A percentile compares a stretch with the other conserved stretches of the same genome.
Evolutionary conservation across 2,329 filamentous ascomycete species (phyloP).

Genomic region (Periconia macrospinosa): DNA sequence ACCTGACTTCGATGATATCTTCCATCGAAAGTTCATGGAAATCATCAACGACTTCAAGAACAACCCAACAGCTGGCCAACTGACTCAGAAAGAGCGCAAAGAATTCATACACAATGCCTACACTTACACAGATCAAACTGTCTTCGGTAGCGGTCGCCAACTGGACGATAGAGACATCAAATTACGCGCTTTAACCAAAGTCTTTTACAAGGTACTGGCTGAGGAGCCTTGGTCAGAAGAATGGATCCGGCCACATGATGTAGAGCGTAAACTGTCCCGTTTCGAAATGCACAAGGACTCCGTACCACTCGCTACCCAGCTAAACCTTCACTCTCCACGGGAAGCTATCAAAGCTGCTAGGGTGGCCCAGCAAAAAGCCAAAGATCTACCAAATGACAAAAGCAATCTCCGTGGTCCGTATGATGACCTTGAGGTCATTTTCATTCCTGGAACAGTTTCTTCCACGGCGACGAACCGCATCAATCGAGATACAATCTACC

Average conservation of each 20-base stretch:
- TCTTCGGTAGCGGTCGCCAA: conserved; percentile 27
- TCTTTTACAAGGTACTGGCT: conserved; percentile 42
- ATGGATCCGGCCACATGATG: conserved; percentile 41
- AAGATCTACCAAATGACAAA: conserved; percentile 20
- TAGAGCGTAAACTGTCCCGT: conserved; percentile 41
- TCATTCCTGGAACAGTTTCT: conserved; percentile 41
- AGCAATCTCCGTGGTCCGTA: conserved; percentile 34
- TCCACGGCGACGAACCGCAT: conserved; percentile 39
- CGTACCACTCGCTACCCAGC: conserved; percentile 30
- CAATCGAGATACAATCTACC: conserved; percentile 37
- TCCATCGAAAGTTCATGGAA: conserved; percentile 37
- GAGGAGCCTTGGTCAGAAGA: conserved; percentile 43
- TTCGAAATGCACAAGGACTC: conserved; percentile 43
- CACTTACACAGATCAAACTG: conserved; percentile 29
- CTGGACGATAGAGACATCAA: conserved; percentile 36
- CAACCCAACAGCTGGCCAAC: conserved; percentile 26
- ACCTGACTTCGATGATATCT: conserved; percentile 38
- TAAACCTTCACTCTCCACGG: conserved; percentile 30
- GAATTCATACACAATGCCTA: conserved; percentile 36
- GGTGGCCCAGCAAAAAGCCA: conserved; percentile 17
- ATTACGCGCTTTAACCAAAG: conserved; percentile 40
- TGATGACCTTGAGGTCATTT: conserved; percentile 43
- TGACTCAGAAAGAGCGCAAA: conserved; percentile 38
- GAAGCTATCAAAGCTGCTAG: conserved; percentile 40
- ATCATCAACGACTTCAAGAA: conserved; percentile 36